phyloP scores from a whole-genome alignment of 2,329 filamentous ascomycete species.

The Phoma sp. region DNA sequence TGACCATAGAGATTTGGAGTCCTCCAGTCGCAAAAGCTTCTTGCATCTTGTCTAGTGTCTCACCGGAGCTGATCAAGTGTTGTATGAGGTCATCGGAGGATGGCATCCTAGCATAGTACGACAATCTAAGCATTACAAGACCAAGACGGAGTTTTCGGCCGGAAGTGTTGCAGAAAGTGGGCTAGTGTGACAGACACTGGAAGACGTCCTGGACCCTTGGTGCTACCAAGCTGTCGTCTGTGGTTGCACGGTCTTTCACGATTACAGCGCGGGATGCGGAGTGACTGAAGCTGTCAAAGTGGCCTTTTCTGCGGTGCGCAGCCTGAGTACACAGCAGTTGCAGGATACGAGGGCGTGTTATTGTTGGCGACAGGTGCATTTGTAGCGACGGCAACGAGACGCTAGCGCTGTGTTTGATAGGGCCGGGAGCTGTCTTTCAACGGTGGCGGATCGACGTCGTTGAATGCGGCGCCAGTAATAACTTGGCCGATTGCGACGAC shows the following conservation, averaged over 20 bases:
- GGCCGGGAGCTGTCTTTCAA: constrained; percentile 1
- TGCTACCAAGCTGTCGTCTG: not conserved
- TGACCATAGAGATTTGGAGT: too few relatives aligned
- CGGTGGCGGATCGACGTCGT: constrained; percentile 4
- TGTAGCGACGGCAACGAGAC: constrained; percentile 10
- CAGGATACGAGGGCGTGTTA: not conserved
- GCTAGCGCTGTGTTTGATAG: constrained; percentile 1
- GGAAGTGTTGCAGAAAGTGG: constrained; percentile 9
- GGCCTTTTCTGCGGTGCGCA: not conserved
- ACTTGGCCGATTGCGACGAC: not conserved
- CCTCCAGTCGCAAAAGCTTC: too few relatives aligned
- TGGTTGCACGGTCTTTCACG: not conserved
- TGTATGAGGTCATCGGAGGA: constrained; percentile 9
- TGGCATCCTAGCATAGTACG: not conserved
- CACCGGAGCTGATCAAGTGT: not conserved
- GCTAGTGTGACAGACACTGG: not conserved
- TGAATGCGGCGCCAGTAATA: constrained; percentile 3
- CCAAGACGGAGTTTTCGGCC: not conserved
- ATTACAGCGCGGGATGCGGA: constrained; percentile 1
- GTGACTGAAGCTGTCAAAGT: not conserved
- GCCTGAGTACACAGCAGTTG: not conserved
- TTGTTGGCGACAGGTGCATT: constrained; percentile 3
- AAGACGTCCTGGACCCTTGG: not conserved
- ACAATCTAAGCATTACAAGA: not conserved
- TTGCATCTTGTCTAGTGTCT: too few relatives aligned